Base-by-base conservation (phyloP, 2,329 filamentous ascomycete genomes). In the Cytospora leucostoma region DNA sequence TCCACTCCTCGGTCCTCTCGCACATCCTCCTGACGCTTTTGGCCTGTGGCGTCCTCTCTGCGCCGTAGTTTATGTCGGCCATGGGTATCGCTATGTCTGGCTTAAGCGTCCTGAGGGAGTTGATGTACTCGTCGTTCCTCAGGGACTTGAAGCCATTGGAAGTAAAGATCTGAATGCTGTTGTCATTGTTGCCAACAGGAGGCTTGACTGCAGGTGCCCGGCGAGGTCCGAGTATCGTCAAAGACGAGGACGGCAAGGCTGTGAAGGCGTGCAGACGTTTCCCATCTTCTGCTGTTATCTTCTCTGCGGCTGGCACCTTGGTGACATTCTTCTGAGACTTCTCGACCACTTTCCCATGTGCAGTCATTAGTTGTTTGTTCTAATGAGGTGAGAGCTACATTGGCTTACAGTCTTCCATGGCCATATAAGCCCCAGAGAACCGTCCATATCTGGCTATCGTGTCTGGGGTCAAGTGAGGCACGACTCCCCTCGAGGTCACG, bases 391-490 rank as follows among this genome's bases (percentile, higher is more conserved):
- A 12, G 12, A 44, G 34, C 75, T 5, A 33, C 15, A 11, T 57
- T 7, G 3, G 76, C 90, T 76, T 82, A 97, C 95, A 98, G 76
- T 99, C 95, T 80, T 99, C 95, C 34, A 98, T 79, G 0, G 90
- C 91, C 71, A 95, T 80, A 73, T 96, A 96, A 3, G 91, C 82
- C 33, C 90, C 90, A 34, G 80, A 79, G 64, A 96, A 80, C 6
- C 83, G 74, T 1, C 88, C 87, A 70, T 89, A 81, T 61, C 86
- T 88, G 49, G 77, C 74, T 68, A 95, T 80, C 66, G 90, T 90
- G 79, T 99, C 95, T 47, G 93, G 93, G 3, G 93, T 91, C 67
- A 99, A 78, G 77, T 99, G 95, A 58, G 95, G 93, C 40, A 98
- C 80, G 1, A 85, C 86, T 27, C 95, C 95, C 71, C 95, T 85